Base-by-base conservation (phyloP, 768 basidiomycete genomes). In the Krasilnikovozyma curviuscula region DNA sequence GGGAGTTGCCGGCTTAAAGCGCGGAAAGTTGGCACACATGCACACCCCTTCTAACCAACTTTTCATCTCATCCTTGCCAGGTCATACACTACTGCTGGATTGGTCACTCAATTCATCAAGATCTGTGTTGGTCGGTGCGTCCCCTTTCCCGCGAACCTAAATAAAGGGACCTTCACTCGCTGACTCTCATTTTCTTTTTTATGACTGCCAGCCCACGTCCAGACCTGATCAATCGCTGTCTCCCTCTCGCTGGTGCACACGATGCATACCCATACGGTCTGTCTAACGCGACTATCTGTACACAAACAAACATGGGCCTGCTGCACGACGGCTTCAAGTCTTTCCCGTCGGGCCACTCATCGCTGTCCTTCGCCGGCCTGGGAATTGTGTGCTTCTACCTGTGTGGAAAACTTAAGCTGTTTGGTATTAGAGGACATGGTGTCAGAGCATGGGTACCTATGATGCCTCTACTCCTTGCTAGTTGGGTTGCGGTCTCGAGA, bases 281-380 rank as follows among this genome's bases (percentile, higher is more conserved):
- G 7, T 76, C 78, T 0, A 76, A 70, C n/a, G 73, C 71, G 44
- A 70, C 73, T 5, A 77, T 91, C 45, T 98, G 93, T 64, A 83
- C 83, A 1, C 78, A 79, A 56, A 69, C 73, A 5, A 66, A 81
- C 54, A 56, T 61, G 16, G 54, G 59, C 7, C 71, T 78, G 24
- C 63, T 88, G 54, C 66, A 69, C 25, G 84, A 91, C 65, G 89
- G 88, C 1, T 95, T 84, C 69, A 74, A 82, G 60, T 50, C 44
- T 39, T 9, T 40, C 43, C 46, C 48, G 25, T 50, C 54, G 2
- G 53, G 48, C 13, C 48, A 54, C 48, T 46, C 47, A 1, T 40
- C 56, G 83, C 85, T 91, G 46, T 84, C 88, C 0, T 95, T 91
- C 61, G 83, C 86, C 6, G 91, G 91, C 1, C 70, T 98, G 7